A percentile compares a stretch with the other conserved stretches of the same genome.
Conservation (phyloP, 495 filamentous ascomycete genomes). For the Xanthoparmelia taractica region DNA sequence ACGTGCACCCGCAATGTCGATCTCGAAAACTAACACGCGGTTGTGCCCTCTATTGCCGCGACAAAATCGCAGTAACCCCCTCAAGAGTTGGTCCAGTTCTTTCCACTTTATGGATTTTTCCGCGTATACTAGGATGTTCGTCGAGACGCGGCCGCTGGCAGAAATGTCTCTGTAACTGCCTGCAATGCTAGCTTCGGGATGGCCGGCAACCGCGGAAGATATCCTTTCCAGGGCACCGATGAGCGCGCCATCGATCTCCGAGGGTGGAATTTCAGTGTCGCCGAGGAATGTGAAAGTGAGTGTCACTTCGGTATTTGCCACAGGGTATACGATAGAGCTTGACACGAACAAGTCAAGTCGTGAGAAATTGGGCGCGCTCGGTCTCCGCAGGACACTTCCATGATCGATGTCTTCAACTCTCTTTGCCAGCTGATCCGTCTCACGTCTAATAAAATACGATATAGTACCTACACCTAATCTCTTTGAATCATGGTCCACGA, state of each 20-base stretch:
- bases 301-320: background rate
- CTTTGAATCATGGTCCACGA: background rate
- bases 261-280: background rate
- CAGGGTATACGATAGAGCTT: background rate
- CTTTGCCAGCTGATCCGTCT: background rate
- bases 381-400: background rate
- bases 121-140: background rate
- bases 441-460: background rate
- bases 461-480: constrained; percentile 7
- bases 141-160: background rate
- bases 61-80: background rate
- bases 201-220: background rate
- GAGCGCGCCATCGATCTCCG: background rate
- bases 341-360: background rate
- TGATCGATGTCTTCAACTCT: background rate
- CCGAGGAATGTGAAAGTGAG: background rate
- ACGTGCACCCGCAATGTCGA: background rate
- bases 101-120: background rate
- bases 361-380: background rate
- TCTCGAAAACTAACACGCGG: background rate
- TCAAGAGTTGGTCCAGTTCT: background rate
- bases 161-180: background rate
- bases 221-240: background rate
- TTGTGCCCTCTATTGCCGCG: background rate
- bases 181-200: background rate